These are phyloP conservation scores for Diaporthe humulicola DNA, from an alignment of 2,329 filamentous ascomycete genomes.

Conservation along the genomic window DNA sequence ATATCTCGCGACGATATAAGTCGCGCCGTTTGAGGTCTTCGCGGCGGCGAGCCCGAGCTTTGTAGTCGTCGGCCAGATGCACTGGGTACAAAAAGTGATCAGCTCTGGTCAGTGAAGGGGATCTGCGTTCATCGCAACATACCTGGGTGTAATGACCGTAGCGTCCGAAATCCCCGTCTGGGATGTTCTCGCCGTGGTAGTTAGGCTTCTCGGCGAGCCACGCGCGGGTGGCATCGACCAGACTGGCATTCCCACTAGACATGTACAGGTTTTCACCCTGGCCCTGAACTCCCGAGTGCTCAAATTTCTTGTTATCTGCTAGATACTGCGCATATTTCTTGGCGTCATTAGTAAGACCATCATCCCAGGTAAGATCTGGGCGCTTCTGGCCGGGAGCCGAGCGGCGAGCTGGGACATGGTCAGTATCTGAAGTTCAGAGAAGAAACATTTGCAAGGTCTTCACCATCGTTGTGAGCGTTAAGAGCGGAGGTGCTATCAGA, in stretches of 20 bases:
- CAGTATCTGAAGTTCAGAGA: background rate
- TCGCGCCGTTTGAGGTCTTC: constrained; percentile 32
- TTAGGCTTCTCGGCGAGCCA: constrained; percentile 39
- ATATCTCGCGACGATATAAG: constrained; percentile 39
- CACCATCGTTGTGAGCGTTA: constrained; percentile 8
- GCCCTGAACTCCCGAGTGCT: constrained; percentile 16
- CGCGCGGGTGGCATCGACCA: constrained; percentile 11
- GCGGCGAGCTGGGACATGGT: background rate
- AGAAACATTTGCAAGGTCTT: background rate
- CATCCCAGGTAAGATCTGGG: constrained; percentile 11
- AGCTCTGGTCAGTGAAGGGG: background rate
- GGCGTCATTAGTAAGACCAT: background rate
- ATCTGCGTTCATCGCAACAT: background rate
- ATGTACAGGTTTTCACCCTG: constrained; percentile 38
- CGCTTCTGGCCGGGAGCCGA: background rate
- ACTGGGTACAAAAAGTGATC: background rate
- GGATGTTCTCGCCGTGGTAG: constrained; percentile 39
- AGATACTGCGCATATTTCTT: constrained; percentile 5
- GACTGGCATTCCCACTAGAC: constrained; percentile 3
- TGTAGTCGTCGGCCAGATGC: constrained; percentile 39
- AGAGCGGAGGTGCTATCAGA: constrained; percentile 8
- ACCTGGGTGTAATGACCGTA: constrained; percentile 39
- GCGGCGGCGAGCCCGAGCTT: constrained; percentile 38
- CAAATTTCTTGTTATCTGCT: background rate
- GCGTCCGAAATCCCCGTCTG: constrained; percentile 35